Conservation (phyloP, 2,329 filamentous ascomycete genomes). For the Aspergillus sp. region DNA sequence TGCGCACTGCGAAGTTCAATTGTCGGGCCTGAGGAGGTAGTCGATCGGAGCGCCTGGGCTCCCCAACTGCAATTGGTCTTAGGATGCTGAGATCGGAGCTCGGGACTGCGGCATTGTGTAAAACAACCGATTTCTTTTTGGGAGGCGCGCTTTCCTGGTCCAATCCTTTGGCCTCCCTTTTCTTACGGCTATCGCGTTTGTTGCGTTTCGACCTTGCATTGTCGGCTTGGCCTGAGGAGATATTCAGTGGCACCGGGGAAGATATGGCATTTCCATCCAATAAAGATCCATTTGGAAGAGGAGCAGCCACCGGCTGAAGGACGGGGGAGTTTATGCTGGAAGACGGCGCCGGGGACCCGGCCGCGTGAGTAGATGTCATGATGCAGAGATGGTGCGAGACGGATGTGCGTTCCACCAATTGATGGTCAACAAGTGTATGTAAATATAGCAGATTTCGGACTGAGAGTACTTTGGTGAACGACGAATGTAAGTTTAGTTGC, state of each 20-base stretch:
- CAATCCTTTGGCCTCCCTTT: slow-evolving; percentile 44
- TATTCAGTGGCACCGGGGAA: slow-evolving; percentile 34
- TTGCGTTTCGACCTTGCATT: slow-evolving; percentile 37
- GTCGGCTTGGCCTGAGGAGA: slow-evolving; percentile 31
- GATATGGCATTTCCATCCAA: slow-evolving; percentile 32
- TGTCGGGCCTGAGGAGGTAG: slow-evolving; percentile 42
- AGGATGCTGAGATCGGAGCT: slow-evolving; percentile 41
- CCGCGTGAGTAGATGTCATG: slow-evolving; percentile 35
- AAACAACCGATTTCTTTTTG: slow-evolving; percentile 35
- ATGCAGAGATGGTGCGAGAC: neutral
- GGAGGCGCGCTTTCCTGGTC: slow-evolving; percentile 37
- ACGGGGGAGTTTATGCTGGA: slow-evolving; percentile 39
- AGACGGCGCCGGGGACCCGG: slow-evolving; percentile 35
- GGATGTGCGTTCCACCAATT: neutral
- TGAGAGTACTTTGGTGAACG: neutral
- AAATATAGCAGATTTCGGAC: neutral
- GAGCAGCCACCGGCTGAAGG: slow-evolving; percentile 28
- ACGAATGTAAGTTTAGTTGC: neutral
- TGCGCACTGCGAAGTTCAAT: slow-evolving; percentile 37
- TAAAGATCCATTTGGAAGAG: slow-evolving; percentile 28
- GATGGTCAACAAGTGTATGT: neutral
- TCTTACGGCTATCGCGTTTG: slow-evolving; percentile 46
- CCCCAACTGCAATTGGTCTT: slow-evolving; percentile 40
- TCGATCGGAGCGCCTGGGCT: slow-evolving; percentile 38
- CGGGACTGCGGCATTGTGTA: slow-evolving; percentile 33